Percentiles rank a stretch among this genome's conserved stretches.
Evolutionary conservation across 768 basidiomycete genomes (phyloP).

Genomic region (Russula sp.): DNA sequence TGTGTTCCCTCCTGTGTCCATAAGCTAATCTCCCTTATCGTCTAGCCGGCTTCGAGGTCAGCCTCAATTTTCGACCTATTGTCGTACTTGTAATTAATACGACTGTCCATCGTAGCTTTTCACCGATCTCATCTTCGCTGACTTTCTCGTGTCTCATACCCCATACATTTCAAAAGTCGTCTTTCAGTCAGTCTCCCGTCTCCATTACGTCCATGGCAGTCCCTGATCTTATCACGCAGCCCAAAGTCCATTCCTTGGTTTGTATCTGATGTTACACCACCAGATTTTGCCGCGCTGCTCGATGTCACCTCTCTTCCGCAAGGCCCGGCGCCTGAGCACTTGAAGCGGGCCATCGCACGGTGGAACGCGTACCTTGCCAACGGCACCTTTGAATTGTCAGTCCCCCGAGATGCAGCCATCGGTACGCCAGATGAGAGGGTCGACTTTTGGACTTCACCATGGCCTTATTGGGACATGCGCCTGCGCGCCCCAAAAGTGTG

Average conservation of each 20-base stretch:
- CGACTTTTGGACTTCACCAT: slow-evolving; percentile 68
- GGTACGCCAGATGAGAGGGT: slow-evolving; percentile 38
- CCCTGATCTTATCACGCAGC: slow-evolving; percentile 34
- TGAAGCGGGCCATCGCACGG: slow-evolving; percentile 55
- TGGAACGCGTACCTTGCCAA: slow-evolving; percentile 67
- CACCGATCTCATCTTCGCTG: slow-evolving; percentile 89
- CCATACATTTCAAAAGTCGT: slow-evolving; percentile 74
- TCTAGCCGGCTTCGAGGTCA: slow-evolving; percentile 85
- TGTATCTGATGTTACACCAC: slow-evolving; percentile 88
- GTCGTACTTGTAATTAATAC: background rate
- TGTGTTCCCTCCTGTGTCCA: background rate
- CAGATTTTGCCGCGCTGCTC: slow-evolving; percentile 54
- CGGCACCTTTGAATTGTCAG: slow-evolving; percentile 67
- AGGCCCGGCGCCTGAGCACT: slow-evolving; percentile 31
- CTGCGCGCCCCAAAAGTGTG: slow-evolving; percentile 45
- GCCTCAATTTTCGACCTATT: background rate
- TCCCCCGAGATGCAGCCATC: slow-evolving; percentile 50
- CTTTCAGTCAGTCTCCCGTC: slow-evolving; percentile 65
- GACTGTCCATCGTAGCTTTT: slow-evolving; percentile 51
- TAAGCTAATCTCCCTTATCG: background rate
- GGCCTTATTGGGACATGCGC: slow-evolving; percentile 72
- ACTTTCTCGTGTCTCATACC: slow-evolving; percentile 86
- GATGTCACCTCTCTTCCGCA: slow-evolving; percentile 24
- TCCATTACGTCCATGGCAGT: background rate
- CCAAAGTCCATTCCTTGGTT: slow-evolving; percentile 97